Percentiles rank a stretch among this genome's conserved stretches.
phyloP scores from a whole-genome alignment of 306 rosid species.

The Trifolium fragiferum region DNA sequence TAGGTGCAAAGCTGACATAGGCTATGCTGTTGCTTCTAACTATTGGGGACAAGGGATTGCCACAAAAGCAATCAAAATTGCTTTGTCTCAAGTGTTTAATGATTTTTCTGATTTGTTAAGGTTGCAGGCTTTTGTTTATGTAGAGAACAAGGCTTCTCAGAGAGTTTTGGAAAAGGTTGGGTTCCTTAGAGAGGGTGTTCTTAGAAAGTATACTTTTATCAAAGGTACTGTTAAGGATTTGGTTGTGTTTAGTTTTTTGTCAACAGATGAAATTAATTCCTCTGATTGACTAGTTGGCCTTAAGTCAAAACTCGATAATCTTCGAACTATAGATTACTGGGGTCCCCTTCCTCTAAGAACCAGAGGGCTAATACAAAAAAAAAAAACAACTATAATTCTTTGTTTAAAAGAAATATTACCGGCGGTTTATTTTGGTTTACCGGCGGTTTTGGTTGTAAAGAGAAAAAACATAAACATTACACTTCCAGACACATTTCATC shows the following conservation, averaged over 20 bases:
- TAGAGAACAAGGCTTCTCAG: constrained; percentile 61
- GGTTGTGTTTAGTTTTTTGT: constrained; percentile 41
- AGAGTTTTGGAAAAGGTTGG: constrained; percentile 76
- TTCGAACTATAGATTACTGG: too few relatives aligned
- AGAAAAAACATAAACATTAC: too few relatives aligned
- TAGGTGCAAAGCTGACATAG: constrained; percentile 57
- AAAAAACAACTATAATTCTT: too few relatives aligned
- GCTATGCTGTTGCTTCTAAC: constrained; percentile 54
- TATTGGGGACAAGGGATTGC: constrained; percentile 68
- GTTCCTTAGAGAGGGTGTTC: constrained; percentile 61
- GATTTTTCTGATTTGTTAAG: constrained; percentile 59
- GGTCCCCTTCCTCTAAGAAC: too few relatives aligned
- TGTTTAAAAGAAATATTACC: too few relatives aligned
- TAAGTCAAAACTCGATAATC: too few relatives aligned
- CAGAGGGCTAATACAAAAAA: too few relatives aligned
- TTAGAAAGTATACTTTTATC: constrained; percentile 53
- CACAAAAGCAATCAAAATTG: constrained; percentile 53
- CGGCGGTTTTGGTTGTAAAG: too few relatives aligned
- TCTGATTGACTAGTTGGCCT: background rate
- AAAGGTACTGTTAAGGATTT: constrained; percentile 46
- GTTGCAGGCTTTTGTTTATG: constrained; percentile 48
- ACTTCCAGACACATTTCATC: too few relatives aligned
- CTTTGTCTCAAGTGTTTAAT: constrained; percentile 49
- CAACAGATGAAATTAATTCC: constrained; percentile 40
- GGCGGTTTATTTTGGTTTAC: too few relatives aligned